These are phyloP conservation scores for Licmophora abbreviata DNA, from an alignment of 108 stramenopile genomes.

Conservation along the genomic window DNA sequence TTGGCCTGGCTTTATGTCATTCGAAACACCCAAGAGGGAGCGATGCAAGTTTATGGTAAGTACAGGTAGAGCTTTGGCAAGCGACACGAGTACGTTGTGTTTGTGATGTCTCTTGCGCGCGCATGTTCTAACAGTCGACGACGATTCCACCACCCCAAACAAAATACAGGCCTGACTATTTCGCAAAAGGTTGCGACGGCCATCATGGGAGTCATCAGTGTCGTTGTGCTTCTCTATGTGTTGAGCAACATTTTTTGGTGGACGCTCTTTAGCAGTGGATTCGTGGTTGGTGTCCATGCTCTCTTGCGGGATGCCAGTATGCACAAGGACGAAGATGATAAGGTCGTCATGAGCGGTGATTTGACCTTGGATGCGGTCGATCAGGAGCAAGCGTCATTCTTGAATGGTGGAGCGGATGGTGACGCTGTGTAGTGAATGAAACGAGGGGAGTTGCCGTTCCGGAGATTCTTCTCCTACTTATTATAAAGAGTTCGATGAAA, in stretches of 20 bases:
- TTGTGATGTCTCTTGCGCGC: neutral
- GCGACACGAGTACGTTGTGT: neutral
- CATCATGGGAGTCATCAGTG: slow-evolving; percentile 55
- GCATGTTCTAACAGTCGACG: neutral
- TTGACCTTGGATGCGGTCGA: slow-evolving; percentile 6
- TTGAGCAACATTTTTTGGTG: slow-evolving; percentile 78
- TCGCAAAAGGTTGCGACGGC: slow-evolving; percentile 75
- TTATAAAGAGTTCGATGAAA: too few relatives aligned
- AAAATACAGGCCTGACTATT: slow-evolving; percentile 49
- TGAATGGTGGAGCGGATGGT: neutral
- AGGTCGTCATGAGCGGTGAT: slow-evolving; percentile 79
- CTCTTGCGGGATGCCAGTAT: slow-evolving; percentile 75
- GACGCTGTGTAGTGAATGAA: neutral
- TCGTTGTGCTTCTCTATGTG: slow-evolving; percentile 52
- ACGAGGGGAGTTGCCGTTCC: too few relatives aligned
- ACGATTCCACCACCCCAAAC: too few relatives aligned
- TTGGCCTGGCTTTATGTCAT: slow-evolving; percentile 74
- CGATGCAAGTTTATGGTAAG: slow-evolving; percentile 46
- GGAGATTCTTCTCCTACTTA: too few relatives aligned
- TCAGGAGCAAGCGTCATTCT: slow-evolving; percentile 2
- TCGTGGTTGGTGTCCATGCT: slow-evolving; percentile 62
- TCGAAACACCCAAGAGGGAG: slow-evolving; percentile 43
- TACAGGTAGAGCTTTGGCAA: neutral
- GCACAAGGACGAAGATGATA: slow-evolving; percentile 87
- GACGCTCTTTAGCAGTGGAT: slow-evolving; percentile 70